phyloP scores from a whole-genome alignment of 169 alveolate genomes.

The Babesia ovis region DNA sequence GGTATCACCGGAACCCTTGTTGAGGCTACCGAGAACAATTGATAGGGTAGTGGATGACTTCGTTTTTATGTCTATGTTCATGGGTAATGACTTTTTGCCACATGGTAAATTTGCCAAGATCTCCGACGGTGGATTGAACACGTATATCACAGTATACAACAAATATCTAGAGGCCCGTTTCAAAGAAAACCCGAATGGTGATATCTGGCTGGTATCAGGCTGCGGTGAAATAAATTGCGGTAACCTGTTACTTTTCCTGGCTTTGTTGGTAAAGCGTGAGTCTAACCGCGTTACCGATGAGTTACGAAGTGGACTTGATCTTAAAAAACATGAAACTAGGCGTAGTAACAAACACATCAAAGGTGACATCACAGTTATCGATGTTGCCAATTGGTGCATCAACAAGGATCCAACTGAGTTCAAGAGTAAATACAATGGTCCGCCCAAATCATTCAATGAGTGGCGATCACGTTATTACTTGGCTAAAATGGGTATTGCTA shows the following conservation, averaged over 20 bases:
- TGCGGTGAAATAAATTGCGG: constrained; percentile 65
- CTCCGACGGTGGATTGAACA: constrained; percentile 62
- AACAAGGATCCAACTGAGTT: constrained; percentile 60
- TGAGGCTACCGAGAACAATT: constrained; percentile 59
- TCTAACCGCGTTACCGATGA: constrained; percentile 14
- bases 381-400: constrained; percentile 48
- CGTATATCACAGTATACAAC: constrained; percentile 52
- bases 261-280: constrained; percentile 32
- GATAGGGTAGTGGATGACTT: constrained; percentile 92
- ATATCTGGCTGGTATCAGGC: constrained; percentile 55
- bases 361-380: constrained; percentile 44
- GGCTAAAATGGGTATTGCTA: constrained; percentile 77
- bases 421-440: constrained; percentile 56
- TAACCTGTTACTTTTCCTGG: constrained; percentile 39
- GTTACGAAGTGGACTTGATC: constrained; percentile 19
- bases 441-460: constrained; percentile 57
- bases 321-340: constrained; percentile 12
- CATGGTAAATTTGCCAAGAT: constrained; percentile 70
- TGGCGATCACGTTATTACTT: constrained; percentile 66
- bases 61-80: constrained; percentile 90
- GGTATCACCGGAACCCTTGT: constrained; percentile 49
- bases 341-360: neutral
- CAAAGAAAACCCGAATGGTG: constrained; percentile 23
- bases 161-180: constrained; percentile 45
- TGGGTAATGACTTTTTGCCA: constrained; percentile 97